A percentile compares a stretch with the other conserved stretches of the same genome.
phyloP scores from a whole-genome alignment of 2,329 filamentous ascomycete genomes.

The Arthroderma uncinatum region DNA sequence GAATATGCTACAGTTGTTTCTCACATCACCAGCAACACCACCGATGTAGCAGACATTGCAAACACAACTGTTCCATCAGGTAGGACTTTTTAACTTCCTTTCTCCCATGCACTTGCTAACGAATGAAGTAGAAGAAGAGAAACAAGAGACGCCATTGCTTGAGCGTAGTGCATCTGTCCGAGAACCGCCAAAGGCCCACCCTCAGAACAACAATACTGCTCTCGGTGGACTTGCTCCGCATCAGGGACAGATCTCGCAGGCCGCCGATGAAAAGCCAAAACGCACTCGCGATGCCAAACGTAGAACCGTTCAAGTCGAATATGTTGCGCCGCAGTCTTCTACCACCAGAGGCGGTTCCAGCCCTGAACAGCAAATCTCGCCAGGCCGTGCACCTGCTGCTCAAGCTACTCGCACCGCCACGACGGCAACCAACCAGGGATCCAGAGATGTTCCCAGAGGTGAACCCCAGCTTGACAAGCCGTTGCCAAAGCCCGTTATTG shows the following conservation, averaged over 20 bases:
- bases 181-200: constrained; percentile 59
- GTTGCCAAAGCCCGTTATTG: not conserved
- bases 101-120: not conserved
- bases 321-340: constrained; percentile 80
- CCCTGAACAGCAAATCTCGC: constrained; percentile 15
- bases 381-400: not conserved
- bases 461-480: constrained; percentile 29
- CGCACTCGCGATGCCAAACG: constrained; percentile 64
- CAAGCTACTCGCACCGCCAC: not conserved
- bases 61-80: constrained; percentile 58
- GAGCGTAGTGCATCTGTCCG: constrained; percentile 86
- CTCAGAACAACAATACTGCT: constrained; percentile 20
- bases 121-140: constrained; percentile 33
- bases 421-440: not conserved
- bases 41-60: constrained; percentile 72
- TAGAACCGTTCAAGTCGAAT: constrained; percentile 92
- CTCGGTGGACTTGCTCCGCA: constrained; percentile 57
- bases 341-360: constrained; percentile 58
- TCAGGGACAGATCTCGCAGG: constrained; percentile 60
- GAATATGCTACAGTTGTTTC: constrained; percentile 95
- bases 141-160: constrained; percentile 51
- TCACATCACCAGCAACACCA: constrained; percentile 93
- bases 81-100: constrained; percentile 26
- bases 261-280: constrained; percentile 41
- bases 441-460: constrained; percentile 31